Conservation (phyloP, 2,329 filamentous ascomycete species). For the Davidsoniella eucalypti region DNA sequence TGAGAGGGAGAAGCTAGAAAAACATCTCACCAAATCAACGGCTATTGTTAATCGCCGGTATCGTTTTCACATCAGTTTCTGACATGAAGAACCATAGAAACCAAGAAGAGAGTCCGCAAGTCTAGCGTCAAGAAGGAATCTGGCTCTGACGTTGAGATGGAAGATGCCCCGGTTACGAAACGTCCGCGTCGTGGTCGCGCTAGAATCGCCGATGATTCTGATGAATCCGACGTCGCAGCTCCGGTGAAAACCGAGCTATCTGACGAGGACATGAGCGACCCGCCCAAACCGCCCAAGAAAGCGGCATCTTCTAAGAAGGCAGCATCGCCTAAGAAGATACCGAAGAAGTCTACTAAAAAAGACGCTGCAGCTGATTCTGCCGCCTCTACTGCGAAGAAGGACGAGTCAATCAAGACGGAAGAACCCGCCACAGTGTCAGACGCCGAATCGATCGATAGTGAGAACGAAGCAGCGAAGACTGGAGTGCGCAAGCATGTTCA, state of each 20-base stretch:
- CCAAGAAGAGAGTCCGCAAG: conserved; percentile 20
- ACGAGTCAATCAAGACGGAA: conserved; percentile 12
- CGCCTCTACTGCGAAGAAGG: background rate
- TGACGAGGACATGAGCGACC: conserved; percentile 13
- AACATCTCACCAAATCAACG: too few species aligned
- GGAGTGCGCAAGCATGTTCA: conserved; percentile 72
- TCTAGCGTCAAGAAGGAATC: conserved; percentile 18
- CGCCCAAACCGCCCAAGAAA: conserved; percentile 16
- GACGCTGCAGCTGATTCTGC: background rate
- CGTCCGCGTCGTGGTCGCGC: conserved; percentile 1
- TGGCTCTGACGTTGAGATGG: conserved; percentile 16
- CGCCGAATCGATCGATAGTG: conserved; percentile 23
- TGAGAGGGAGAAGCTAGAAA: too few species aligned
- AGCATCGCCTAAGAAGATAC: conserved; percentile 37
- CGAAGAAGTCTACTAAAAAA: conserved; percentile 22
- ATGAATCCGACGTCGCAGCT: conserved; percentile 11
- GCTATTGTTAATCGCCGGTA: too few species aligned
- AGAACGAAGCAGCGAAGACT: conserved; percentile 54
- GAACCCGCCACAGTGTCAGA: background rate
- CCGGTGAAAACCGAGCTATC: background rate
- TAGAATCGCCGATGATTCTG: conserved; percentile 6
- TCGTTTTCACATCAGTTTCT: too few species aligned
- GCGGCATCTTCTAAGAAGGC: conserved; percentile 42
- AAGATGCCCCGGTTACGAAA: conserved; percentile 9
- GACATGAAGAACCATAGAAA: conserved; percentile 12